Conservation (phyloP, 805 yeast genomes). For the Zygoascus tannicola region DNA sequence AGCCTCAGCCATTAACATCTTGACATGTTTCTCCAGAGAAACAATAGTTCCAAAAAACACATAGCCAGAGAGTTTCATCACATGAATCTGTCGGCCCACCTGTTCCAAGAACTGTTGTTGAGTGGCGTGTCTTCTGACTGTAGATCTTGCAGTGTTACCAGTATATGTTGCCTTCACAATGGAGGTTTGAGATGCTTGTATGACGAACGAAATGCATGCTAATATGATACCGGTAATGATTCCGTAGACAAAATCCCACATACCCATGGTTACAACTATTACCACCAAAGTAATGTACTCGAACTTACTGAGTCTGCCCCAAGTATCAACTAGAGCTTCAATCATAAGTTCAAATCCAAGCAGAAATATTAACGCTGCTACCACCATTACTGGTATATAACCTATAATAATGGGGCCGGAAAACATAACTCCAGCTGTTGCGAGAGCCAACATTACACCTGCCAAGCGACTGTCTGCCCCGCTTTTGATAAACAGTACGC, state of each 20-base stretch:
- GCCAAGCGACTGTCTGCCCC: constrained; percentile 89
- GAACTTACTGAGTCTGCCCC: constrained; percentile 59
- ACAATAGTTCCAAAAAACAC: constrained; percentile 94
- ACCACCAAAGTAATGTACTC: constrained; percentile 79
- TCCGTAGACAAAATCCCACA: constrained; percentile 90
- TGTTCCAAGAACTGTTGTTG: constrained; percentile 77
- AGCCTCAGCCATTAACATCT: constrained; percentile 52
- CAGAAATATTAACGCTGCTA: constrained; percentile 82
- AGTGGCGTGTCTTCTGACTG: constrained; percentile 82
- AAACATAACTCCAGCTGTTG: constrained; percentile 72
- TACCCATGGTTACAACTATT: constrained; percentile 92
- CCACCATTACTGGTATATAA: constrained; percentile 90
- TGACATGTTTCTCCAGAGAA: constrained; percentile 69
- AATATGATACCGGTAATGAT: constrained; percentile 81
- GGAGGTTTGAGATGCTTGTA: constrained; percentile 77
- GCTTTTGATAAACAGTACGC: constrained; percentile 82
- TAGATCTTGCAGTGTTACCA: constrained; percentile 83
- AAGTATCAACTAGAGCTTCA: constrained; percentile 80
- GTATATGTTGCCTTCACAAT: constrained; percentile 75
- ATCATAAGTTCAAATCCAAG: constrained; percentile 83
- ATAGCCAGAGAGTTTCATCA: constrained; percentile 78
- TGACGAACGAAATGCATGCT: constrained; percentile 92
- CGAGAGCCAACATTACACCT: constrained; percentile 78
- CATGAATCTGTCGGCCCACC: constrained; percentile 85
- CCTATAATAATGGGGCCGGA: constrained; percentile 92